Evolutionary conservation across 176 grass and related monocot species (phyloP).

Genomic region (Pharus latifolius): DNA sequence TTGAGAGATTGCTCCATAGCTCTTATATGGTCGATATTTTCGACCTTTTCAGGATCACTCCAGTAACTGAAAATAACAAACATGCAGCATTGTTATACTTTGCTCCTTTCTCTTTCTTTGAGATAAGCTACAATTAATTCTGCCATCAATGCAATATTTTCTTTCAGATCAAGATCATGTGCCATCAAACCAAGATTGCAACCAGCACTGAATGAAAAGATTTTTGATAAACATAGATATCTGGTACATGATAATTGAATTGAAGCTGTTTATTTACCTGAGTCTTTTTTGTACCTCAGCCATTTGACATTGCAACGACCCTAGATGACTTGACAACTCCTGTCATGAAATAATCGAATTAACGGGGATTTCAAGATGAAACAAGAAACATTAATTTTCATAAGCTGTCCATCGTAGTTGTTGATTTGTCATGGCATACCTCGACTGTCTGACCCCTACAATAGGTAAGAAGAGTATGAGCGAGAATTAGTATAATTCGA

Average conservation of each 20-base stretch:
- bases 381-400: background rate
- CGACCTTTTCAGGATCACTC: slow-evolving; percentile 53
- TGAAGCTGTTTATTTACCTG: slow-evolving; percentile 32
- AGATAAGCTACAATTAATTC: slow-evolving; percentile 15
- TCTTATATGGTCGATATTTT: slow-evolving; percentile 60
- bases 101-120: background rate
- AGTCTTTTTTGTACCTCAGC: slow-evolving; percentile 47
- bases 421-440: slow-evolving; percentile 25
- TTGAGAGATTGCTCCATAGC: slow-evolving; percentile 74
- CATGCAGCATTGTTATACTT: background rate
- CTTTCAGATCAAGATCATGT: background rate
- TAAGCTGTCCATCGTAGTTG: background rate
- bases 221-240: slow-evolving; percentile 15
- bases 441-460: slow-evolving; percentile 60
- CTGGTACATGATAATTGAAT: background rate
- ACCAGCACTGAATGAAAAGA: slow-evolving; percentile 14
- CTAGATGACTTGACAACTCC: slow-evolving; percentile 51
- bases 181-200: slow-evolving; percentile 16
- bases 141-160: slow-evolving; percentile 16
- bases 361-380: background rate
- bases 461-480: slow-evolving; percentile 11
- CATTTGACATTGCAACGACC: slow-evolving; percentile 53
- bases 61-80: slow-evolving; percentile 59
- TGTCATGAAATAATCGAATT: slow-evolving; percentile 20
- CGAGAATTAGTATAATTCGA: background rate